These are phyloP conservation scores for Aphanoascus verrucosus DNA, from an alignment of 2,329 filamentous ascomycete genomes.

Conservation along the genomic window DNA sequence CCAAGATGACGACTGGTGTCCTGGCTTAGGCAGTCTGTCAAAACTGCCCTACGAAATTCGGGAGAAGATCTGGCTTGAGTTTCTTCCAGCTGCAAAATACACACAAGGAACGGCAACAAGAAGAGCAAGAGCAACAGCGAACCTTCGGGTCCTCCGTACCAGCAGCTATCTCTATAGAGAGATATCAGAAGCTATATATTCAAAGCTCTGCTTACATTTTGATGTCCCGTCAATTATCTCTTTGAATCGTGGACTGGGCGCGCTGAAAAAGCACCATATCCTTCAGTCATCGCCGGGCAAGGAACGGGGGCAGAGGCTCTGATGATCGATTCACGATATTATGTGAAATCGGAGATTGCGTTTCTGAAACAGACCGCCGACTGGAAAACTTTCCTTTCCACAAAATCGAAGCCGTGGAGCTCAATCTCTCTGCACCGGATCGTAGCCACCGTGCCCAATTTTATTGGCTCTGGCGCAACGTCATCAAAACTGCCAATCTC, in stretches of 20 bases:
- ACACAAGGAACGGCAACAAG: constrained; percentile 24
- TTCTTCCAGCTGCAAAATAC: constrained; percentile 7
- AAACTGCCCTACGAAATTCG: constrained; percentile 13
- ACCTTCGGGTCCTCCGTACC: constrained; percentile 5
- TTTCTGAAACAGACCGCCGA: neutral
- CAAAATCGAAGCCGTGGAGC: constrained; percentile 9
- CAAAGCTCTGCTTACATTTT: constrained; percentile 8
- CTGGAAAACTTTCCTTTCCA: constrained; percentile 11
- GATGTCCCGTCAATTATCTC: neutral
- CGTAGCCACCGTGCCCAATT: neutral
- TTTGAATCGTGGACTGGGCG: neutral
- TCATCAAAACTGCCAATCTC: neutral
- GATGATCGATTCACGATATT: neutral
- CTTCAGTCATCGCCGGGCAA: constrained; percentile 1
- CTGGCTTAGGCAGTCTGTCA: constrained; percentile 3
- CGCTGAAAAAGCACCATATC: constrained; percentile 1
- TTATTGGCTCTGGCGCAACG: constrained; percentile 11
- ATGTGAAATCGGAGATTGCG: neutral
- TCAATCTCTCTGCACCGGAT: constrained; percentile 8
- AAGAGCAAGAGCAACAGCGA: no score
- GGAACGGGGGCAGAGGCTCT: neutral
- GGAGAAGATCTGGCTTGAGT: constrained; percentile 11
- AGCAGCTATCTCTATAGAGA: constrained; percentile 11
- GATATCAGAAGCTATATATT: constrained; percentile 11
- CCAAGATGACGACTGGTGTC: no score